Conservation (phyloP, 805 yeast species). For the Hanseniaspora nectarophila region DNA sequence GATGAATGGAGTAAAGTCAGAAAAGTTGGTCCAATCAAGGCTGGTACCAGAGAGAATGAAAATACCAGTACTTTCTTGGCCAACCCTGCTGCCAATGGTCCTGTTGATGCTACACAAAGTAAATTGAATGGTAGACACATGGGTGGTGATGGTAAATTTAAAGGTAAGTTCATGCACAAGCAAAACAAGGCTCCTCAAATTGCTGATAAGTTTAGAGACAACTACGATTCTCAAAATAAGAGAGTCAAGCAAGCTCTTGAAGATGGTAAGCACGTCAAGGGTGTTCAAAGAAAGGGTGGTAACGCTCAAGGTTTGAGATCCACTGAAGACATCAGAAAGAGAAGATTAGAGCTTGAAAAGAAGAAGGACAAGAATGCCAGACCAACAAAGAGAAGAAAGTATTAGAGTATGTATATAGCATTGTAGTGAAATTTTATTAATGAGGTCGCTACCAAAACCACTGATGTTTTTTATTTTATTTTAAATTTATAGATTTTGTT, state of each 20-base stretch:
- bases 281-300: constrained; percentile 32
- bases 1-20: constrained; percentile 82
- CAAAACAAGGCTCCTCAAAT: constrained; percentile 67
- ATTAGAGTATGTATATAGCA: background rate
- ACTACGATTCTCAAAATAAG: constrained; percentile 68
- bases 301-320: constrained; percentile 38
- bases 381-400: constrained; percentile 40
- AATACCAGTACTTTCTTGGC: constrained; percentile 27
- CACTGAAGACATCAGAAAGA: constrained; percentile 67
- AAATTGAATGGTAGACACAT: constrained; percentile 19
- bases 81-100: constrained; percentile 22
- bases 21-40: constrained; percentile 40
- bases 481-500: no score
- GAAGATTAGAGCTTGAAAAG: constrained; percentile 56
- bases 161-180: constrained; percentile 59
- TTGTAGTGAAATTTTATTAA: background rate
- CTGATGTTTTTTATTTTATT: no score
- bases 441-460: no score
- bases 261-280: constrained; percentile 60
- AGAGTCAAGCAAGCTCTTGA: constrained; percentile 71
- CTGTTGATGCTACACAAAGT: background rate
- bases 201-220: constrained; percentile 86
- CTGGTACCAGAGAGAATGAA: constrained; percentile 42
- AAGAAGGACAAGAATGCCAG: constrained; percentile 77
- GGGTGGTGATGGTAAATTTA: constrained; percentile 22